Percentiles rank a stretch among this genome's conserved stretches.
phyloP scores from a whole-genome alignment of 768 basidiomycete genomes.

The Lactarius hengduanensis region DNA sequence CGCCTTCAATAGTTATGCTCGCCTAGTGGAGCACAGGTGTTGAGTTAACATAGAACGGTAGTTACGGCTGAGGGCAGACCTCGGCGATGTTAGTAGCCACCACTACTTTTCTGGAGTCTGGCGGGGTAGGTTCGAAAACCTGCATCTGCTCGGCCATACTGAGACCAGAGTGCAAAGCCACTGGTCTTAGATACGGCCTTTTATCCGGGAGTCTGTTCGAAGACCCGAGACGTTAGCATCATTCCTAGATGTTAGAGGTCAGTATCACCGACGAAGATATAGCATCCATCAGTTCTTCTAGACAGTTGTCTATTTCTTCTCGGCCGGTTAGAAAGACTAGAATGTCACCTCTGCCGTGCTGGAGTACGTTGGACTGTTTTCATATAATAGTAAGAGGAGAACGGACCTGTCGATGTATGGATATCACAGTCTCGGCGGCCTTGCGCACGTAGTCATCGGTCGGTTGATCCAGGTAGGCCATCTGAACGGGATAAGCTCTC shows the following conservation, averaged over 20 bases:
- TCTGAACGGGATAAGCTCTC: constrained; percentile 91
- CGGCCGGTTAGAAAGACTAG: constrained; percentile 93
- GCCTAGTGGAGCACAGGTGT: constrained; percentile 49
- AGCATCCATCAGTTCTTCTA: constrained; percentile 77
- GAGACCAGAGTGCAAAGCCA: constrained; percentile 88
- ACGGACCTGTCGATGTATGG: constrained; percentile 71
- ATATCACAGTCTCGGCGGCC: constrained; percentile 82
- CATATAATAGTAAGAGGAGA: background rate
- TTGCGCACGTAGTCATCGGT: constrained; percentile 75
- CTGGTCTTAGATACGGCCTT: constrained; percentile 56
- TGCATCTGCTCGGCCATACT: constrained; percentile 83
- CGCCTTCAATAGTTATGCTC: constrained; percentile 94
- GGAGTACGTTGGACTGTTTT: constrained; percentile 8
- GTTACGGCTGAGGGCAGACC: constrained; percentile 39
- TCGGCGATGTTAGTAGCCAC: constrained; percentile 97
- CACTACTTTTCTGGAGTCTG: constrained; percentile 82
- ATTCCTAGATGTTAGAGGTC: constrained; percentile 17
- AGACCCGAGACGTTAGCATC: background rate
- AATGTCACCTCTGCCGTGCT: constrained; percentile 87
- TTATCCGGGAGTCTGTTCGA: constrained; percentile 48
- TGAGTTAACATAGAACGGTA: background rate
- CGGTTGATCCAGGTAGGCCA: constrained; percentile 82
- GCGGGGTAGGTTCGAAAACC: constrained; percentile 77
- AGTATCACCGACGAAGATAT: constrained; percentile 20
- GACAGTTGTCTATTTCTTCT: constrained; percentile 91